Conservation (phyloP, 2,329 filamentous ascomycete genomes). For the Nigrospora sphaerica region DNA sequence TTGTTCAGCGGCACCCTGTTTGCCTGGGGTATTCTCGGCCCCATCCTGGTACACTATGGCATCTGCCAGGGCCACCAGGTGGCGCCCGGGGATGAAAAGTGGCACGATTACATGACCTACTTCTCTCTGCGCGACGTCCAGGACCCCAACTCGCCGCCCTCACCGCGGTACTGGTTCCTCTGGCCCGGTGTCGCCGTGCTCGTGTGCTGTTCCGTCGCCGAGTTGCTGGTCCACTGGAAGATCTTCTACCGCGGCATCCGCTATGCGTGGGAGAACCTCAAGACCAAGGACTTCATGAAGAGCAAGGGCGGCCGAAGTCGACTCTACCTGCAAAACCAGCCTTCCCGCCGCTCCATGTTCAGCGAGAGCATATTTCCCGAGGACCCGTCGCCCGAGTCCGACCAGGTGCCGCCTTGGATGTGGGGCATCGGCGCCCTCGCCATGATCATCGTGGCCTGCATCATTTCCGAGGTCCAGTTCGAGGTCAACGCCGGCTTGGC, state of each 20-base stretch:
- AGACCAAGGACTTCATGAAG: slow-evolving; percentile 2
- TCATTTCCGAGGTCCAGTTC: slow-evolving; percentile 45
- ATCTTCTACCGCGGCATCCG: too few relatives aligned
- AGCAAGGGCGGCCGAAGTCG: slow-evolving; percentile 5
- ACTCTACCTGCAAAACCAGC: neutral
- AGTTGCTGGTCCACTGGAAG: too few relatives aligned
- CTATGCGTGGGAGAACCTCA: neutral
- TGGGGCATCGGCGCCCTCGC: slow-evolving; percentile 41
- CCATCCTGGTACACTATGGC: slow-evolving; percentile 34
- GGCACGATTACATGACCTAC: slow-evolving; percentile 31
- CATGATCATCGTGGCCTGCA: slow-evolving; percentile 42
- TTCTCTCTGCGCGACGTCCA: slow-evolving; percentile 18
- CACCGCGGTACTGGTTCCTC: slow-evolving; percentile 21
- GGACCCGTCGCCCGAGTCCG: slow-evolving; percentile 37
- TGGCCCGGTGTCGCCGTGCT: too few relatives aligned
- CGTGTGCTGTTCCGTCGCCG: too few relatives aligned
- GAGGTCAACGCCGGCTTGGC: slow-evolving; percentile 47
- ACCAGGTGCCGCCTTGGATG: slow-evolving; percentile 46
- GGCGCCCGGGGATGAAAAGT: slow-evolving; percentile 31
- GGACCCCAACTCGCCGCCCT: slow-evolving; percentile 9
- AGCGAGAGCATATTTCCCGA: slow-evolving; percentile 13
- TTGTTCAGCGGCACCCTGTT: slow-evolving; percentile 39
- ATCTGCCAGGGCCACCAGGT: slow-evolving; percentile 26
- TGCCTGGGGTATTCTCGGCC: slow-evolving; percentile 39
- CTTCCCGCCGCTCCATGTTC: neutral